These are phyloP conservation scores for Trichoderma koningii DNA, from an alignment of 2,329 filamentous ascomycete species.

Conservation along the genomic window DNA sequence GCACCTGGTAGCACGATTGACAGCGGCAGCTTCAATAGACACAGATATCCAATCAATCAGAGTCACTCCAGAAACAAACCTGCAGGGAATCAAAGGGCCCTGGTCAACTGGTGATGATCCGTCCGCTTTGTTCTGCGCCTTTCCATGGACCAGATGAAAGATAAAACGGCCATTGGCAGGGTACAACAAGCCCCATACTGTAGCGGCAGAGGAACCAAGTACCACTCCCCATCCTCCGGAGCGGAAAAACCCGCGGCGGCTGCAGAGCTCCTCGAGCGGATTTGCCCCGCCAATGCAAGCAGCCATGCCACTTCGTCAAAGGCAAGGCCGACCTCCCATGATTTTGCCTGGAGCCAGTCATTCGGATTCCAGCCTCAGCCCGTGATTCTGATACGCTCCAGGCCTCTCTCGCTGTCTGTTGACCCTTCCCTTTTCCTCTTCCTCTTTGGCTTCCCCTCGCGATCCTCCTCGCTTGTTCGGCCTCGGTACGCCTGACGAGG, in stretches of 20 bases:
- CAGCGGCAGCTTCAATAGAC: too few relatives aligned
- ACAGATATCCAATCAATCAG: too few relatives aligned
- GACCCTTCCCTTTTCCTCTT: not conserved
- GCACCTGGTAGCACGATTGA: too few relatives aligned
- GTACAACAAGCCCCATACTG: conserved; percentile 4
- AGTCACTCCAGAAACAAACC: too few relatives aligned
- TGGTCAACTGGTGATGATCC: not conserved
- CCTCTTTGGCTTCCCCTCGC: not conserved
- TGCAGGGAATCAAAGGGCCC: not conserved
- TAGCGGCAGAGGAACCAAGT: not conserved
- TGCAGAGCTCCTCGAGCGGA: conserved; percentile 2
- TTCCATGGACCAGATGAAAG: not conserved
- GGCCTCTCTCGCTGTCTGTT: conserved; percentile 2
- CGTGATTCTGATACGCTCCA: conserved; percentile 9
- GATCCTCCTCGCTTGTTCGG: not conserved
- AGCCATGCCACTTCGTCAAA: conserved; percentile 27
- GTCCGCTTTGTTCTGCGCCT: too few relatives aligned
- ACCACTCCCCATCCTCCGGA: conserved; percentile 21
- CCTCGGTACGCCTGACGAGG: not conserved
- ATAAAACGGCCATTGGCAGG: not conserved
- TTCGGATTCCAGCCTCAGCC: conserved; percentile 18
- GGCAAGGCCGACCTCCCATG: conserved; percentile 27
- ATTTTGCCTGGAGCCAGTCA: conserved; percentile 27
- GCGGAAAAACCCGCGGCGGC: conserved; percentile 38
- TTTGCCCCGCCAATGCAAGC: conserved; percentile 29